Percentiles rank a stretch among this genome's conserved stretches.
phyloP scores from a whole-genome alignment of 176 grass and related monocot species.

The Oropetium thomaeum region DNA sequence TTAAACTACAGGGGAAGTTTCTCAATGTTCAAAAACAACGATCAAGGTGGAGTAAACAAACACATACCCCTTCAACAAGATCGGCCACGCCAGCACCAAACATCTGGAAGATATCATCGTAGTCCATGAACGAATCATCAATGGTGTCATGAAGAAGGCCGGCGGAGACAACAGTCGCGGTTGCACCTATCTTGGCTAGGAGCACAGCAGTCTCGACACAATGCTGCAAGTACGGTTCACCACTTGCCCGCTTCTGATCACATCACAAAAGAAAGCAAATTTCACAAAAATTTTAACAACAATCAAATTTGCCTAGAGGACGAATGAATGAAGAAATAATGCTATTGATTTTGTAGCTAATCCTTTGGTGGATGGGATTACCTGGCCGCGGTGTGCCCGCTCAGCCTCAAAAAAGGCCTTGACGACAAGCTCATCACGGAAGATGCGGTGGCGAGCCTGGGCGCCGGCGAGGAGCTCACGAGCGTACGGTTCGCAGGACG shows the following conservation, averaged over 20 bases:
- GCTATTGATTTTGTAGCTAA: neutral
- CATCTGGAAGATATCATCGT: constrained; percentile 66
- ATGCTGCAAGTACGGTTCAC: constrained; percentile 88
- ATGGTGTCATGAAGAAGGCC: constrained; percentile 89
- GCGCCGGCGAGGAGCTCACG: constrained; percentile 52
- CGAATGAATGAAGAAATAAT: neutral
- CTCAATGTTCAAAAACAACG: constrained; percentile 20
- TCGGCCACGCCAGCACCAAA: constrained; percentile 79
- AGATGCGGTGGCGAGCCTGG: constrained; percentile 65
- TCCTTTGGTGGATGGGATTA: constrained; percentile 12
- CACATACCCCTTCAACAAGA: constrained; percentile 91
- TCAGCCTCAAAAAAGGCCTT: constrained; percentile 79
- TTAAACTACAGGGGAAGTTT: constrained; percentile 1
- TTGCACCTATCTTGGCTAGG: constrained; percentile 75
- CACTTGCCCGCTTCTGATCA: constrained; percentile 72
- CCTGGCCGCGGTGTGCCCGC: constrained; percentile 76
- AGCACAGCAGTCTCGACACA: constrained; percentile 86
- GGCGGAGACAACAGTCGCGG: constrained; percentile 56
- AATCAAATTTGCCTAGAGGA: neutral
- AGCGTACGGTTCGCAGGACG: constrained; percentile 42
- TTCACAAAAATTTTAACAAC: constrained; percentile 21
- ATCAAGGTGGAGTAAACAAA: constrained; percentile 9
- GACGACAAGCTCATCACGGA: constrained; percentile 71
- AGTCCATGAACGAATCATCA: constrained; percentile 86
- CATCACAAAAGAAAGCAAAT: constrained; percentile 19